phyloP scores from a whole-genome alignment of 352 stramenopile species.

The Phytophthora kernoviae region DNA sequence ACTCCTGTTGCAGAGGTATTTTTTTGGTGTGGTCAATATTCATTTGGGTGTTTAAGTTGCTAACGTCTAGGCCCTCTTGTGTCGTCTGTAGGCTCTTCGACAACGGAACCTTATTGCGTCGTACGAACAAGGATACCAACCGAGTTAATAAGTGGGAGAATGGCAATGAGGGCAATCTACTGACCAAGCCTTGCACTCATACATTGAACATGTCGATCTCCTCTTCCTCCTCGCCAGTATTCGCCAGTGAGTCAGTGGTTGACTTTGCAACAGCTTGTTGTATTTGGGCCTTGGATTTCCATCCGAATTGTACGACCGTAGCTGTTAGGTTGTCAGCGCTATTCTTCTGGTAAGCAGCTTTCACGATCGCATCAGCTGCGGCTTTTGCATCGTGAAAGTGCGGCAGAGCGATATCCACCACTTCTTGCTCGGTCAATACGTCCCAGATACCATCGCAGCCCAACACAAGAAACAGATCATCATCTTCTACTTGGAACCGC shows the following conservation, averaged over 20 bases:
- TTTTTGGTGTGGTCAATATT: neutral
- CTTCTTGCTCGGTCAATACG: constrained; percentile 66
- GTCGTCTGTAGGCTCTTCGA: constrained; percentile 31
- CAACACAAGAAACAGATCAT: constrained; percentile 64
- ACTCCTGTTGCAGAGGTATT: constrained; percentile 43
- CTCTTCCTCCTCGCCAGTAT: constrained; percentile 17
- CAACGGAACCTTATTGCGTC: constrained; percentile 38
- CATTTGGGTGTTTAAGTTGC: neutral
- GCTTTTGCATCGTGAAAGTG: constrained; percentile 46
- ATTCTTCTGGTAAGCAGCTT: constrained; percentile 54
- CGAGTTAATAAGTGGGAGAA: constrained; percentile 6
- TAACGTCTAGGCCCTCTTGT: neutral
- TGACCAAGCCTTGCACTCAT: constrained; percentile 13
- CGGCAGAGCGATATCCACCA: constrained; percentile 45
- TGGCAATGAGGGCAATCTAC: too few relatives aligned
- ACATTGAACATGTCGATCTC: constrained; percentile 71
- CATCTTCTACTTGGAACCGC: constrained; percentile 31
- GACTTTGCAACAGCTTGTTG: constrained; percentile 13
- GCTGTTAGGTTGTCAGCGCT: constrained; percentile 66
- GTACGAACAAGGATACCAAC: constrained; percentile 29
- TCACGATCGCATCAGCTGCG: constrained; percentile 57
- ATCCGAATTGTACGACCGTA: constrained; percentile 56
- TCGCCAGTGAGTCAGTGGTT: neutral
- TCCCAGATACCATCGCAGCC: constrained; percentile 73
- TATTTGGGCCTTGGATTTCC: constrained; percentile 30